Percentiles rank a stretch among this genome's conserved stretches.
Conservation (phyloP, 345 rosid genomes). For the Viola odorata region DNA sequence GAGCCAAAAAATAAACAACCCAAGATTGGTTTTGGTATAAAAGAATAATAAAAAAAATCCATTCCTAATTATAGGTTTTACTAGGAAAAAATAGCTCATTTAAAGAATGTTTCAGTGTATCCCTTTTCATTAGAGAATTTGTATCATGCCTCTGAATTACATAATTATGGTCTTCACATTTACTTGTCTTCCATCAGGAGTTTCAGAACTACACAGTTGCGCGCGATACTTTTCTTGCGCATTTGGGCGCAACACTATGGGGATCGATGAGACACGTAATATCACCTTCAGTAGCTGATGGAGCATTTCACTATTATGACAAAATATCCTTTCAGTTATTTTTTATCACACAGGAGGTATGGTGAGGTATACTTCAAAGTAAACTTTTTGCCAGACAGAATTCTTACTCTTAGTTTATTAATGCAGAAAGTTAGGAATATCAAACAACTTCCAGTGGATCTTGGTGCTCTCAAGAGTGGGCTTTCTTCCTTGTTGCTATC, state of each 20-base stretch:
- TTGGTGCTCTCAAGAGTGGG: constrained; percentile 67
- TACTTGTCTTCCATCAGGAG: constrained; percentile 44
- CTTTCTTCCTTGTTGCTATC: constrained; percentile 81
- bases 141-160: constrained; percentile 6
- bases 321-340: constrained; percentile 87
- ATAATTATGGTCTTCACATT: constrained; percentile 10
- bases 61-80: too few species aligned
- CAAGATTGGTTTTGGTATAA: too few species aligned
- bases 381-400: constrained; percentile 14
- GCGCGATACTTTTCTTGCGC: constrained; percentile 92
- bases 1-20: too few species aligned
- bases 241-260: constrained; percentile 91
- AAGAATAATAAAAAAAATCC: too few species aligned
- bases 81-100: too few species aligned
- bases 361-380: constrained; percentile 12
- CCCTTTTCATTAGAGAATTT: not conserved
- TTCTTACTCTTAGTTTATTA: constrained; percentile 21
- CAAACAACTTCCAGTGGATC: constrained; percentile 81
- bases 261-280: constrained; percentile 89
- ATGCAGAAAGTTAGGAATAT: constrained; percentile 61
- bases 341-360: constrained; percentile 92
- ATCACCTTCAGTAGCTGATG: constrained; percentile 94
- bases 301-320: constrained; percentile 95
- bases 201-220: constrained; percentile 94
- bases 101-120: too few species aligned